Conservation (phyloP, 805 yeast genomes). For the Metschnikowia drakensbergensis region DNA sequence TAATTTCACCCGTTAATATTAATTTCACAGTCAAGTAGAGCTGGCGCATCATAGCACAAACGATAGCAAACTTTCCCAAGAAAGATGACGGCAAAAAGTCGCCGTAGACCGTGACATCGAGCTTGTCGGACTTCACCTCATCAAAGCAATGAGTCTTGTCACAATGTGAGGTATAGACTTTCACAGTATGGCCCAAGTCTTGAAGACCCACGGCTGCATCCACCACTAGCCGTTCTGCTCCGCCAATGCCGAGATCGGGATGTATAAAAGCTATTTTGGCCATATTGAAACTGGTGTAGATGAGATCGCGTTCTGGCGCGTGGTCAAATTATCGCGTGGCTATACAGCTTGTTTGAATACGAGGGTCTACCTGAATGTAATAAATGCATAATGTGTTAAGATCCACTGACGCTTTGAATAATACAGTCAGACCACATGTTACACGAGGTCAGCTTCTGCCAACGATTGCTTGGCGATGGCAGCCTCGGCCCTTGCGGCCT, state of each 20-base stretch:
- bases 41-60: conserved; percentile 84
- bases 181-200: conserved; percentile 51
- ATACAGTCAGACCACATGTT: too few species aligned
- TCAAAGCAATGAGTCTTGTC: conserved; percentile 86
- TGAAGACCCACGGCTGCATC: conserved; percentile 92
- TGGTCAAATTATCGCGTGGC: neutral
- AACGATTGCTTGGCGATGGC: conserved; percentile 2
- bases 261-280: conserved; percentile 77
- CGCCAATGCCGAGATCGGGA: conserved; percentile 96
- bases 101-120: conserved; percentile 72
- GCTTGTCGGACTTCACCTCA: conserved; percentile 59
- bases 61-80: conserved; percentile 64
- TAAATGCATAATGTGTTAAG: too few species aligned
- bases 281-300: conserved; percentile 6
- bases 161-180: conserved; percentile 85
- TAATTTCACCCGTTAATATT: conserved; percentile 47
- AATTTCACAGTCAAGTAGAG: conserved; percentile 51
- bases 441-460: conserved; percentile 3
- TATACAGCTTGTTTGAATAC: neutral
- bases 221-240: conserved; percentile 95
- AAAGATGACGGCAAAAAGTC: conserved; percentile 76
- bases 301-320: neutral
- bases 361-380: too few species aligned
- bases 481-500: conserved; percentile 11
- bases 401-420: too few species aligned